phyloP scores from a whole-genome alignment of 768 basidiomycete species.

The Scleroderma bovista region DNA sequence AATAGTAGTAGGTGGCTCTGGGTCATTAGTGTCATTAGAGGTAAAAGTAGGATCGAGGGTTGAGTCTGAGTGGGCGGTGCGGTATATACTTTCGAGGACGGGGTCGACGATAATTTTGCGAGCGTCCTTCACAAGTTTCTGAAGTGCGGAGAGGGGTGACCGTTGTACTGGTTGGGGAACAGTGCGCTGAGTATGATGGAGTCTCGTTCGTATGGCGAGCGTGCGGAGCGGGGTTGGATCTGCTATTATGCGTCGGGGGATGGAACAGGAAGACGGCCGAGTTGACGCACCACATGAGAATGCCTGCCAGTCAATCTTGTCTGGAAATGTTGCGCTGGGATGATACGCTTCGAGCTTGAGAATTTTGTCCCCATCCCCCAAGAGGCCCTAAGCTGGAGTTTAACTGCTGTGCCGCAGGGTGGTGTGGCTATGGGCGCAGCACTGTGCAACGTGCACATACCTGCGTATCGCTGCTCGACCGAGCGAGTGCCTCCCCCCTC shows the following conservation, averaged over 20 bases:
- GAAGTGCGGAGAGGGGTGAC: conserved; percentile 48
- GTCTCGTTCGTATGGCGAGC: conserved; percentile 38
- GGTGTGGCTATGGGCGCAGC: background rate
- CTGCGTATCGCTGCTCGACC: conserved; percentile 33
- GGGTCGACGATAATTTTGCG: conserved; percentile 46
- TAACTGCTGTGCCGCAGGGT: conserved; percentile 7
- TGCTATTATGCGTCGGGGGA: conserved; percentile 19
- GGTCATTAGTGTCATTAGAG: conserved; percentile 21
- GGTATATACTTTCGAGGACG: conserved; percentile 24
- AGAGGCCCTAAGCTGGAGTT: conserved; percentile 22
- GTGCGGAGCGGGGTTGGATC: conserved; percentile 51
- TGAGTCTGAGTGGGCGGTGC: conserved; percentile 13
- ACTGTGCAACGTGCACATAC: conserved; percentile 19
- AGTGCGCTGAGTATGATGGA: conserved; percentile 32
- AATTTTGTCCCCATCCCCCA: conserved; percentile 30
- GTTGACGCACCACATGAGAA: conserved; percentile 50
- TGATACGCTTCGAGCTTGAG: conserved; percentile 42
- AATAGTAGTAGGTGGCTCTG: conserved; percentile 18
- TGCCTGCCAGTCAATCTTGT: conserved; percentile 56
- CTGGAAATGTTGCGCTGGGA: conserved; percentile 35
- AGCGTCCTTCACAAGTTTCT: conserved; percentile 51
- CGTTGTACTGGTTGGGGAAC: conserved; percentile 37
- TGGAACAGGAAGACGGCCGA: background rate
- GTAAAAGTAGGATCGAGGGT: conserved; percentile 22
- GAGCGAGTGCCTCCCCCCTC: conserved; percentile 32